Conservation (phyloP, 495 filamentous ascomycete species). For the Parathielavia hyrcaniae region DNA sequence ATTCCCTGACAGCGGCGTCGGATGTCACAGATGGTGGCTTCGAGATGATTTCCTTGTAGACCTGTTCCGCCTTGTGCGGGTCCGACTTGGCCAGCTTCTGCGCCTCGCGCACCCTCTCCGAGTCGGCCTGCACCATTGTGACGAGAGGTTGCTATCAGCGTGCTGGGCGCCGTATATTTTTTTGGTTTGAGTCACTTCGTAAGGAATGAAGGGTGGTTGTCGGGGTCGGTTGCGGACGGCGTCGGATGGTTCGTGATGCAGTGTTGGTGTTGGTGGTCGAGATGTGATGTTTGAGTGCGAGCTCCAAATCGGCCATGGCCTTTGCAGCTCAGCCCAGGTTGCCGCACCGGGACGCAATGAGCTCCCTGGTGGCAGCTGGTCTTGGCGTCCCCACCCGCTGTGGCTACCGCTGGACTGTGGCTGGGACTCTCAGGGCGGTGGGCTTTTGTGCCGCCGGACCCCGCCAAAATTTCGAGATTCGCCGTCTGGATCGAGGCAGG, state of each 20-base stretch:
- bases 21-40: slow-evolving; percentile 70
- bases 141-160: slow-evolving; percentile 4
- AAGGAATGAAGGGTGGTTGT: neutral
- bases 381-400: slow-evolving; percentile 19
- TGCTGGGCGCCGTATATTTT: neutral
- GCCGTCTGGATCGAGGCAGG: slow-evolving; percentile 4
- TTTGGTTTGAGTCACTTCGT: neutral
- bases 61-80: slow-evolving; percentile 68
- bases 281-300: slow-evolving; percentile 6
- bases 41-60: slow-evolving; percentile 83
- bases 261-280: slow-evolving; percentile 15
- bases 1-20: slow-evolving; percentile 79
- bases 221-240: neutral
- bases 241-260: neutral
- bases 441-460: slow-evolving; percentile 27
- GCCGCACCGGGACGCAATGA: slow-evolving; percentile 33
- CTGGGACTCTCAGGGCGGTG: slow-evolving; percentile 22
- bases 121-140: slow-evolving; percentile 45
- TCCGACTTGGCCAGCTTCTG: slow-evolving; percentile 73
- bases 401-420: slow-evolving; percentile 13
- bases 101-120: slow-evolving; percentile 58
- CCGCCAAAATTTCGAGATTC: slow-evolving; percentile 32
- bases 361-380: slow-evolving; percentile 9
- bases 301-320: slow-evolving; percentile 22
- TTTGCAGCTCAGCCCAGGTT: slow-evolving; percentile 18